Conservation (phyloP, 1,284 basidiomycete species). For the Papiliotrema nemorosa region DNA sequence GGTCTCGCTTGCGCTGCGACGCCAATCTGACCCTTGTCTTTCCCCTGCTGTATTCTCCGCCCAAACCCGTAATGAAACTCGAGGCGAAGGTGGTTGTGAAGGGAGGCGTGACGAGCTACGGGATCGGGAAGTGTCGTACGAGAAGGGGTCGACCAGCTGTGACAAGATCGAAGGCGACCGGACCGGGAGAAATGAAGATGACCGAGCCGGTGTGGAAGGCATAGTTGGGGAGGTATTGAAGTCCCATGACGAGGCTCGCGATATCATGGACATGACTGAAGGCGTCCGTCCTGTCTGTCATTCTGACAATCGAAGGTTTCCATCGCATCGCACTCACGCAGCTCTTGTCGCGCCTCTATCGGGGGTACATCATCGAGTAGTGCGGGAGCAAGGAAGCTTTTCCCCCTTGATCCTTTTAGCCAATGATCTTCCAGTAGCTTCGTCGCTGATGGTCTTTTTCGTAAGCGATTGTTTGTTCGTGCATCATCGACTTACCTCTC, state of each 20-base stretch:
- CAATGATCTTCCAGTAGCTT: slow-evolving; percentile 31
- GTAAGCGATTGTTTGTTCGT: background rate
- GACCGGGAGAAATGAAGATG: slow-evolving; percentile 5
- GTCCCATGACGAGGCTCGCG: slow-evolving; percentile 40
- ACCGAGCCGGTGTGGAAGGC: slow-evolving; percentile 26
- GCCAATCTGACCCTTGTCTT: background rate
- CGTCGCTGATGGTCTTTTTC: slow-evolving; percentile 21
- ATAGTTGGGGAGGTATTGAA: slow-evolving; percentile 25
- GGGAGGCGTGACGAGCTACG: slow-evolving; percentile 19
- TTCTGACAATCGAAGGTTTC: background rate
- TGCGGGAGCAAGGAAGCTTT: slow-evolving; percentile 29
- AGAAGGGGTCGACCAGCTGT: slow-evolving; percentile 14
- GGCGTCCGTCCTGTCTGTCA: slow-evolving; percentile 25
- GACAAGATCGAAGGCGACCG: slow-evolving; percentile 17
- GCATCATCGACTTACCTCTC: slow-evolving; percentile 61
- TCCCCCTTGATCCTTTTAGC: slow-evolving; percentile 32
- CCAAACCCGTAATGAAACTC: slow-evolving; percentile 37
- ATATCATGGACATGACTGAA: slow-evolving; percentile 29
- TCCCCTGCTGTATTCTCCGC: slow-evolving; percentile 23
- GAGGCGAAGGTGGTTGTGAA: slow-evolving; percentile 27
- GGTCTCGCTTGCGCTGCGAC: slow-evolving; percentile 2
- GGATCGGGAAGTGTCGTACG: slow-evolving; percentile 3
- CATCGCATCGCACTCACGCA: slow-evolving; percentile 24
- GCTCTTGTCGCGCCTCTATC: slow-evolving; percentile 36
- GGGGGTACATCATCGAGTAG: slow-evolving; percentile 30